Evolutionary conservation across 371 early-diverging fungal genomes (phyloP).

Genomic region (Catenaria anguillulae): DNA sequence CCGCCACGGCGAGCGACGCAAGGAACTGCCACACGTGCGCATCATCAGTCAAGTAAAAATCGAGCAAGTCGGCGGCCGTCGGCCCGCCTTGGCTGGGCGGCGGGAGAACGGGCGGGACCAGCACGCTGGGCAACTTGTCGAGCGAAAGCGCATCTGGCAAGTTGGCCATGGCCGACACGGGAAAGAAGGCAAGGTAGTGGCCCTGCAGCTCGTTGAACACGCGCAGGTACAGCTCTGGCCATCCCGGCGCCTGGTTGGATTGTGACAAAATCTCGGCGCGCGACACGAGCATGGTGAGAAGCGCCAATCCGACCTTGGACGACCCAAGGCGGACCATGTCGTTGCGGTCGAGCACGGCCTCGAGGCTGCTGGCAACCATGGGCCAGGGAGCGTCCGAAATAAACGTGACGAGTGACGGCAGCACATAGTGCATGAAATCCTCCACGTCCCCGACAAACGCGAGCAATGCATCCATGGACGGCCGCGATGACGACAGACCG

Average conservation of each 20-base stretch:
- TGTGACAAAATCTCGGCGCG: slow-evolving; percentile 80
- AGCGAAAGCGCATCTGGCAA: slow-evolving; percentile 8
- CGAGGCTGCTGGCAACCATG: slow-evolving; percentile 58
- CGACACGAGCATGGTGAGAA: slow-evolving; percentile 75
- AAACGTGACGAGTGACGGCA: slow-evolving; percentile 62
- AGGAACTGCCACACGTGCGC: slow-evolving; percentile 96
- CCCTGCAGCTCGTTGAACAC: slow-evolving; percentile 59
- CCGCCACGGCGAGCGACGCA: slow-evolving; percentile 85
- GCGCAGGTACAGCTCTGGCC: slow-evolving; percentile 47
- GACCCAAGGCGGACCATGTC: slow-evolving; percentile 57
- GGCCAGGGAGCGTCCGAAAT: slow-evolving; percentile 66
- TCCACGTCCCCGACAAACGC: slow-evolving; percentile 42
- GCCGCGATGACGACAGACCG: background rate
- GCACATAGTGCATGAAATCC: slow-evolving; percentile 62
- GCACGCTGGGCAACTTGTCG: slow-evolving; percentile 5
- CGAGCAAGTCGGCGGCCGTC: background rate
- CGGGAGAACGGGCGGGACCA: background rate
- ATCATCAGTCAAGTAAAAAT: slow-evolving; percentile 42
- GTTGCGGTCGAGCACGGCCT: slow-evolving; percentile 70
- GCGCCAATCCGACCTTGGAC: slow-evolving; percentile 54
- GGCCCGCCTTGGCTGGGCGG: background rate
- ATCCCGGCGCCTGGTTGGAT: slow-evolving; percentile 44
- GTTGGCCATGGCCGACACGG: slow-evolving; percentile 33
- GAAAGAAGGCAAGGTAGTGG: slow-evolving; percentile 60
- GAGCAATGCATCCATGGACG: slow-evolving; percentile 25